Evolutionary conservation across 2,329 filamentous ascomycete species (phyloP), one percentile per base, ranked within the genome.

Genomic region (Ramularia endophylla): DNA sequence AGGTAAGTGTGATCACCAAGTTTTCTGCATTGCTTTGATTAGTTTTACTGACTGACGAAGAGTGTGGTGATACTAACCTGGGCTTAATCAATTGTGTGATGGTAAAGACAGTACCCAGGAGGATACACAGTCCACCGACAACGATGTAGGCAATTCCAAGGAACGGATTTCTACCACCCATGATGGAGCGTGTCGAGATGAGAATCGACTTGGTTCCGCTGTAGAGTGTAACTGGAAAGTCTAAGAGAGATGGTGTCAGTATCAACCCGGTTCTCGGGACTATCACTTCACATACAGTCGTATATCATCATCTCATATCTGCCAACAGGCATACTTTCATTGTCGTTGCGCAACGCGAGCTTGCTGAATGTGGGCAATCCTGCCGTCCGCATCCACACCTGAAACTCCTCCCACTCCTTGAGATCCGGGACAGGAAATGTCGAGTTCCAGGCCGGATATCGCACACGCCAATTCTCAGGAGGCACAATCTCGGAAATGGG

Each of bases 331-430:
- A 98, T 83, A 0, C 69, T 62, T 2, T 74, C 68, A 1, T 71
- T 72, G 60, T 95, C 83, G 59, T 95, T 95, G 45, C 88, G 78
- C 64, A 83, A 78, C 33, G 87, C 87, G 34, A 98, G 72, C 70
- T 98, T 98, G 75, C 86, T 95, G 63, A 98, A 98, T 4, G 83
- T 84, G 1, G 92, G 92, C 56, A 97, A 69, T 43, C 90, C 92
- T 17, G 92, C 92, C 2, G 94, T 94, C 55, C 92, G 81, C 92
- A 98, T 98, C 92, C 92, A 98, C 16, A 97, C 89, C 67, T 95
- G 89, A 64, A 98, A 94, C 31, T 81, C 80, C 63, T 95, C 85
- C 67, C 87, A 82, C 0, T 79, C 68, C 48, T 82, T 74, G 13
- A 97, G 64, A 54, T 92, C 67, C 0, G 88, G 87, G 16, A 87